Evolutionary conservation across 768 basidiomycete genomes (phyloP).

Genomic region (Panaeolus papilionaceus): DNA sequence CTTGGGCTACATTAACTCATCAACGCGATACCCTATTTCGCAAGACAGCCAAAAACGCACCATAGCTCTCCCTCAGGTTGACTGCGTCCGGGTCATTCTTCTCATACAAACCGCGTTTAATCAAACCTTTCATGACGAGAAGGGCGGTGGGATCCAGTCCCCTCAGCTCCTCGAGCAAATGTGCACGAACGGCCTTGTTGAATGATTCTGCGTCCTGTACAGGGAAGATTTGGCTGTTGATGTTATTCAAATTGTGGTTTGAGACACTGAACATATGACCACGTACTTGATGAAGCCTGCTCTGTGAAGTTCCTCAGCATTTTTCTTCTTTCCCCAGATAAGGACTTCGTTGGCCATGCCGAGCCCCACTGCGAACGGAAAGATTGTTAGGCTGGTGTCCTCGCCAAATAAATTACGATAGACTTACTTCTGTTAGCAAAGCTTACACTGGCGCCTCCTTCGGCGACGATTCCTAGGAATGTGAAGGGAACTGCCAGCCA

Average conservation of each 20-base stretch:
- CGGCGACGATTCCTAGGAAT: constrained; percentile 69
- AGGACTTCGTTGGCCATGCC: constrained; percentile 75
- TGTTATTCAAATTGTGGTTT: background rate
- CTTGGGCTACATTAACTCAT: constrained; percentile 53
- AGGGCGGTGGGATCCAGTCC: constrained; percentile 65
- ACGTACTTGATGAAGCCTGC: constrained; percentile 17
- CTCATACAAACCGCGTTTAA: constrained; percentile 57
- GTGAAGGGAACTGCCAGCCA: constrained; percentile 75
- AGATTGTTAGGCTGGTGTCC: background rate
- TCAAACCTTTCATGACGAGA: constrained; percentile 56
- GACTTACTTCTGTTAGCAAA: constrained; percentile 69
- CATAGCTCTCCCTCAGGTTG: constrained; percentile 41
- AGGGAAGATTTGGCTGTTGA: constrained; percentile 63
- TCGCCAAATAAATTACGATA: background rate
- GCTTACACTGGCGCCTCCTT: constrained; percentile 72
- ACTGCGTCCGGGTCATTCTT: constrained; percentile 19
- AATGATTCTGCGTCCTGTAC: constrained; percentile 57
- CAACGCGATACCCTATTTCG: background rate
- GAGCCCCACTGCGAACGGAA: constrained; percentile 58
- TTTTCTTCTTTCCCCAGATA: constrained; percentile 72
- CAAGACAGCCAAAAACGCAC: constrained; percentile 31
- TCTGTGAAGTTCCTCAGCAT: constrained; percentile 55
- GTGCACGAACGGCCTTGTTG: constrained; percentile 54
- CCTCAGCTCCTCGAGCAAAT: constrained; percentile 58
- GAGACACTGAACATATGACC: background rate